Base-by-base conservation (phyloP, 768 basidiomycete species). In the Cubamyces sp. region DNA sequence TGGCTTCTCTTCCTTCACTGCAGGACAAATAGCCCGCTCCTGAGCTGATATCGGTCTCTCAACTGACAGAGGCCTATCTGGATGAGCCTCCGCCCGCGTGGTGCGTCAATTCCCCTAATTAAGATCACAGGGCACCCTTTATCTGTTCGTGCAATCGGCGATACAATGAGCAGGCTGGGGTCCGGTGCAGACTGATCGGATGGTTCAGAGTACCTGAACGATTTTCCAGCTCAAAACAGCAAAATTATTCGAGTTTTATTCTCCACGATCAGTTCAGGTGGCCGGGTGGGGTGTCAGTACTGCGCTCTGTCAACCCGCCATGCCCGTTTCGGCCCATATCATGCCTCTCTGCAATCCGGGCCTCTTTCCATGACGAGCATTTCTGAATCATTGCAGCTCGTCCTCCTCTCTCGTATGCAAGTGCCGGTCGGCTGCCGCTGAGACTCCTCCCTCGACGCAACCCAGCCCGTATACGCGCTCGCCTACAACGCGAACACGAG, bases 91-190 rank as follows among this genome's bases (percentile, higher is more conserved):
- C 51, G 56, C 43, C 52, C 62, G 16, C 63, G 58, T 52, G 58
- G 58, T 50, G 18, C 57, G 57, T 49, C 26, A 37, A 21, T 19
- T 54, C 63, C 63, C 63, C 63, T 60, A 60, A 64, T 52, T 64
- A 47, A 60, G 50, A 60, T 60, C 58, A 64, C 62, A 64, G 53
- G 62, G 53, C 41, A 50, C 46, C 48, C 25, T 42, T 34, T 46
- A 47, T 64, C 62, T 48, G 56, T 49, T n/a, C 18, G 52, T 47
- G 53, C 53, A 58, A 57, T 64, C 57, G 57, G 57, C 46, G 62
- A 59, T 64, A 59, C 56, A 40, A 64, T 64, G 62, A 64, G 45
- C 57, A 59, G 57, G 23, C 57, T 45, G 21, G 60, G 55, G 62
- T 49, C 62, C 52, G 30, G 42, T 54, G 45, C 62, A 58, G 16